Percentiles rank a stretch among this genome's conserved stretches.
Conservation (phyloP, 495 filamentous ascomycete genomes). For the Neurospora sp. region DNA sequence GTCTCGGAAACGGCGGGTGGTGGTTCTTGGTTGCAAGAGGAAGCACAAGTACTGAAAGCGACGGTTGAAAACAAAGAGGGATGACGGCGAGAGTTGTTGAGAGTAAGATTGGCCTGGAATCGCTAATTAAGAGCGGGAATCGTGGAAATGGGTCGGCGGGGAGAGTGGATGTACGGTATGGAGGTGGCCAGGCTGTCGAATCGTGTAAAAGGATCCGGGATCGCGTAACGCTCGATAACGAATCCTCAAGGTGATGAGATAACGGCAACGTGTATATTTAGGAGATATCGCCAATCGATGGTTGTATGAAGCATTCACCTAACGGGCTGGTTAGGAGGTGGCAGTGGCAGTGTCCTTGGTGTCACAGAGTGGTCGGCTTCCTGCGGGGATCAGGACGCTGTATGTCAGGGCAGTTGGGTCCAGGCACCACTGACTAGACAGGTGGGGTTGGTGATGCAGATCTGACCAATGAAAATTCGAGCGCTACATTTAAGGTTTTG, state of each 20-base stretch:
- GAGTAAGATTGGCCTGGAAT: background rate
- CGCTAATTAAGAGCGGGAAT: background rate
- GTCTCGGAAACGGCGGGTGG: background rate
- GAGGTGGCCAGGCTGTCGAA: background rate
- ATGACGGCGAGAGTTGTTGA: background rate
- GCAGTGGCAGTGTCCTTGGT: background rate
- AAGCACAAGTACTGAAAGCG: background rate
- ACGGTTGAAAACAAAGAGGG: background rate
- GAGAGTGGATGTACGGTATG: background rate
- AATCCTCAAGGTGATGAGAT: background rate
- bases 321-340: background rate
- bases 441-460: background rate
- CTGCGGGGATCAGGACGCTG: slow-evolving; percentile 11
- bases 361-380: slow-evolving; percentile 12
- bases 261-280: background rate
- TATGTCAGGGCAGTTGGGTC: background rate
- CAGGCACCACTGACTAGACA: background rate
- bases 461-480: background rate
- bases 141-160: background rate
- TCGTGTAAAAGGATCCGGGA: background rate
- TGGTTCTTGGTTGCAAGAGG: background rate
- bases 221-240: background rate
- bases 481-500: background rate
- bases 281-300: background rate
- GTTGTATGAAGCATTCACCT: background rate